Evolutionary conservation across 352 stramenopile species (phyloP).

Genomic region (Pythium insidiosum): DNA sequence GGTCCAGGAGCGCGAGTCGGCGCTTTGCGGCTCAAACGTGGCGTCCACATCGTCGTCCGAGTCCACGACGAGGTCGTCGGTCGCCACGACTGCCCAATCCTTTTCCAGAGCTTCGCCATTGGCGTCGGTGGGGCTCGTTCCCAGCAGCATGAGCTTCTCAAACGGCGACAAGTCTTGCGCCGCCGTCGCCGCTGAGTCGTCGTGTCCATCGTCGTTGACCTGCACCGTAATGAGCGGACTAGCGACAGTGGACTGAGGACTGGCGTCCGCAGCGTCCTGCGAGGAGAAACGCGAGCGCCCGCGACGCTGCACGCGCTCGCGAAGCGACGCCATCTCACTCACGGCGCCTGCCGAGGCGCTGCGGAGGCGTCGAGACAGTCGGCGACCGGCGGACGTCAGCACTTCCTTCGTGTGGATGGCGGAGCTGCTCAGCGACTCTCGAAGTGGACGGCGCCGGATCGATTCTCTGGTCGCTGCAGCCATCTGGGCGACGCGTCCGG

Average conservation of each 20-base stretch:
- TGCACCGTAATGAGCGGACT: conserved; percentile 5
- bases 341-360: conserved; percentile 29
- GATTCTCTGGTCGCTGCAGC: conserved; percentile 24
- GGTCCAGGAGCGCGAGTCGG: conserved; percentile 26
- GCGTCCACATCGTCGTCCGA: conserved; percentile 19
- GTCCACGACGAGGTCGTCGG: conserved; percentile 19
- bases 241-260: conserved; percentile 4
- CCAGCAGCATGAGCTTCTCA: no score
- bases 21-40: no score
- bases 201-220: conserved; percentile 1
- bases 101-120: no score
- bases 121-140: no score
- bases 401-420: conserved; percentile 37
- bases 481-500: conserved; percentile 23
- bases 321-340: conserved; percentile 25
- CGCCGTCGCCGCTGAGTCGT: not conserved
- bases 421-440: conserved; percentile 21
- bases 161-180: no score
- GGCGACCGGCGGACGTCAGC: conserved; percentile 30
- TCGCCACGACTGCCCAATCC: no score
- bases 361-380: conserved; percentile 36
- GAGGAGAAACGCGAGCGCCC: conserved; percentile 15
- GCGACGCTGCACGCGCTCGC: conserved; percentile 44
- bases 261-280: conserved; percentile 2
- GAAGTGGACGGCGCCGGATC: no score